Percentiles rank a stretch among this genome's conserved stretches.
These are phyloP conservation scores for Solanum chilense DNA, from an alignment of 257 asterid species.

Conservation along the genomic window DNA sequence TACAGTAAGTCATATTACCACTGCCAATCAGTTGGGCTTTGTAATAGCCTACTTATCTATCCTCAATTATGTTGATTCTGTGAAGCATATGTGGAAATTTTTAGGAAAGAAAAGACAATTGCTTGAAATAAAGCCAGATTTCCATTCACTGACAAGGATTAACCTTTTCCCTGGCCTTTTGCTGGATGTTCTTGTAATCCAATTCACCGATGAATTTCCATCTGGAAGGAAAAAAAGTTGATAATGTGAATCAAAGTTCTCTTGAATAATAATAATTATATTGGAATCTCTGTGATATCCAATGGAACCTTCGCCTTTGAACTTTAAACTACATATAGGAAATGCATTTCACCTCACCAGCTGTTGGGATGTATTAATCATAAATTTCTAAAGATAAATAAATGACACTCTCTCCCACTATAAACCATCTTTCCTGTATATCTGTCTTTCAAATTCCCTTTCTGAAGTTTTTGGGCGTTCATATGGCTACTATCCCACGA, in stretches of 20 bases:
- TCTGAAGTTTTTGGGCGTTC: background rate
- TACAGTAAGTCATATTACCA: conserved; percentile 40
- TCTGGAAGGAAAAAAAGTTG: background rate
- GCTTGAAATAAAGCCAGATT: background rate
- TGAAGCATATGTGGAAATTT: background rate
- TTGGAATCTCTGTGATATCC: background rate
- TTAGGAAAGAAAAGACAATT: background rate
- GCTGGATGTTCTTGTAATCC: background rate
- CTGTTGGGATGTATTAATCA: background rate
- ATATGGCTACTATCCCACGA: background rate
- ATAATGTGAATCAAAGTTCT: background rate
- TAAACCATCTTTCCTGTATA: background rate
- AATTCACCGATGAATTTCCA: background rate
- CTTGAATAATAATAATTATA: background rate
- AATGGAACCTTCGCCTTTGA: background rate
- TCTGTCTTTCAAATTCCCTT: background rate
- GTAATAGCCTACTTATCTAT: background rate
- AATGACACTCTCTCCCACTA: background rate
- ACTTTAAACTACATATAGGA: background rate
- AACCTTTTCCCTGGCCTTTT: background rate
- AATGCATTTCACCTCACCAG: background rate
- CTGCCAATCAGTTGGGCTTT: background rate
- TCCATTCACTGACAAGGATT: background rate
- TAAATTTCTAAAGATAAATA: background rate
- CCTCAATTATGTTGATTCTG: background rate